Evolutionary conservation across 352 stramenopile genomes (phyloP), one percentile per base, ranked within the genome.

Genomic region (Globisporangium solare): DNA sequence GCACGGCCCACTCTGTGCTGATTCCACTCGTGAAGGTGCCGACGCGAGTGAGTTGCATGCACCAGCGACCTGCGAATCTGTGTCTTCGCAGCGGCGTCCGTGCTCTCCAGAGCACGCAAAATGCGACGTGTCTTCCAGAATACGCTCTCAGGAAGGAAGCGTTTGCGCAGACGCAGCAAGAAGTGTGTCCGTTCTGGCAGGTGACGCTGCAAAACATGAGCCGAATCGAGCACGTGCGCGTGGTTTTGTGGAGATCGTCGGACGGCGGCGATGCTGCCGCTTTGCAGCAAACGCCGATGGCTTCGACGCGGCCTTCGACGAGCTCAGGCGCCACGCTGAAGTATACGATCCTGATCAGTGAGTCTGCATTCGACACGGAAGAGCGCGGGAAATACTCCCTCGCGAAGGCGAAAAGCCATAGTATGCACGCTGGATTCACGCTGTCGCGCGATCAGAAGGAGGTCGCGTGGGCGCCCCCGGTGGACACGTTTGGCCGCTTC

Each of bases 131-230:
- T 58, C 22, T 66, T 1, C 66, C 80, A 0, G 66, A 79, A 11
- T 71, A 73, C 50, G 83, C 83, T 1, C 43, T 93, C 0, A 3
- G 52, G 60, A 64, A 47, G 14, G 59, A 1, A 14, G 20, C 58
- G 6, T 84, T 75, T 32, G 54, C 74, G 0, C 78, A 93, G 54
- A 89, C 83, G 0, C 80, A 90, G 64, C 79, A 88, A 41, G 83
- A 93, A 51, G 50, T 76, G 22, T 90, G 76, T 72, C 83, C 83
- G 6, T 93, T 93, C 51, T 93, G 83, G 83, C 73, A 93, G 39
- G 67, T 82, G 3, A 50, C 57, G 14, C 43, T 88, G 22, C 7
- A 49, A 18, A 46, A 61, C 24, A 61, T 74, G 39, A 73, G 70
- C 51, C 72, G 71, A 5, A 76, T 89, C 35, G 67, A 81, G 42